Base-by-base conservation (phyloP, 192 early-diverging fungal species). In the Coemansia sp. region DNA sequence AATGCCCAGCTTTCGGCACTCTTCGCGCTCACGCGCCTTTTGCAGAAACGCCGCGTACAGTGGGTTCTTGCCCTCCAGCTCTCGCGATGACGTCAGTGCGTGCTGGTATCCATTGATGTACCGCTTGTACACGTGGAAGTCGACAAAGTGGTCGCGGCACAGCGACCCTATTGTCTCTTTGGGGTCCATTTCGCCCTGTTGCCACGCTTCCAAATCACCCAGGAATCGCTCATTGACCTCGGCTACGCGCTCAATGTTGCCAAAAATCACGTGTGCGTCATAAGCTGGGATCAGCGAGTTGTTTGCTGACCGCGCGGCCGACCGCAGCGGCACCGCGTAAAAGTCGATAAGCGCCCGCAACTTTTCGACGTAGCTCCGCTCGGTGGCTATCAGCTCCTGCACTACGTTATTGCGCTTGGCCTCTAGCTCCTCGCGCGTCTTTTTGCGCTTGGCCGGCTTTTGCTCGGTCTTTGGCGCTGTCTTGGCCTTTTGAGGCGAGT, bases 71-170 rank as follows among this genome's bases (percentile, higher is more conserved):
- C 75, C 77, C 55, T 83, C 77, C 26, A 86, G 82, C 57, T 83
- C 80, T 51, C 77, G 73, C 29, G 84, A 85, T 22, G 79, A 64
- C 8, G 73, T 70, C 50, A 83, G 77, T 21, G 86, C 86, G 48
- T 85, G 85, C 61, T 84, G 70, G 69, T 86, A 86, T 39, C 85
- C 85, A 59, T 85, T 76, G 55, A 88, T 79, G 68, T 87, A 88
- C 38, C 83, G 82, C 64, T 84, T 82, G 62, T 88, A 88, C 21
- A 86, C 85, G 48, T 86, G 82, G 47, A 87, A 87, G 22, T 83
- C 69, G 3, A 77, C 65, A 74, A 88, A 83, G 82, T 88, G 82
- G 62, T 73, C 74, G 52, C 65, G 60, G 59, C 78, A 83, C 56
- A 83, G 64, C 61, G 73, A 71, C n/a, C 82, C 82, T 9, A 83